phyloP scores from a whole-genome alignment of 2,329 filamentous ascomycete species.

The Nemania serpens region DNA sequence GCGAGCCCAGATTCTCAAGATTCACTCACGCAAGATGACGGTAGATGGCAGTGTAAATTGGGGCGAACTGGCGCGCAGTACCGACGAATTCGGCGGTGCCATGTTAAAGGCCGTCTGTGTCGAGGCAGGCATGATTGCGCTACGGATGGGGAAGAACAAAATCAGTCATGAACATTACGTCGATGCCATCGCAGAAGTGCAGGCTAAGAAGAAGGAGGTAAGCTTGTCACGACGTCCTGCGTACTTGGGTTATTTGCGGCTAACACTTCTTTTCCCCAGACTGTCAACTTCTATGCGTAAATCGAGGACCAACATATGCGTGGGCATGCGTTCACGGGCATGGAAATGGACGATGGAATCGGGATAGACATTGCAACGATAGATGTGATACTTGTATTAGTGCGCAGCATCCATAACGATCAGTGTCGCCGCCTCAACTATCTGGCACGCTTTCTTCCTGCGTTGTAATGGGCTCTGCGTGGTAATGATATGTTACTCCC shows the following conservation, averaged over 20 bases:
- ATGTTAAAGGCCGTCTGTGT: constrained; percentile 99
- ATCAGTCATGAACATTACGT: constrained; percentile 98
- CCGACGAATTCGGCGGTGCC: constrained; percentile 96
- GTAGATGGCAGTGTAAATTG: constrained; percentile 94
- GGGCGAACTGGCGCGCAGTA: constrained; percentile 92
- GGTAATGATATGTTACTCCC: no score
- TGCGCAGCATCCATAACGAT: constrained; percentile 22
- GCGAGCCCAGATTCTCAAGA: constrained; percentile 93
- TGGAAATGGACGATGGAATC: constrained; percentile 16
- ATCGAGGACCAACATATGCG: constrained; percentile 19
- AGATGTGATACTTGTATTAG: constrained; percentile 36
- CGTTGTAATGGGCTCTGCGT: not conserved
- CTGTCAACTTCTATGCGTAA: constrained; percentile 57
- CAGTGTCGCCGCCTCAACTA: constrained; percentile 1
- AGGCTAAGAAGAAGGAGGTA: constrained; percentile 91
- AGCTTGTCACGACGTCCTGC: constrained; percentile 40
- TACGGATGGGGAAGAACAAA: constrained; percentile 93
- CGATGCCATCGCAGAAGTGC: constrained; percentile 95
- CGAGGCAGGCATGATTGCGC: constrained; percentile 97
- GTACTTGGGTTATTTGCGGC: constrained; percentile 15
- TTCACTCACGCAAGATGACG: constrained; percentile 98
- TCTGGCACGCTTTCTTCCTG: not conserved
- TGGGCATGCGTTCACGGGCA: constrained; percentile 1
- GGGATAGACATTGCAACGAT: constrained; percentile 33
- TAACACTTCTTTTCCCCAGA: constrained; percentile 46